Conservation (phyloP, 495 filamentous ascomycete genomes). For the Xylaria cubensis region DNA sequence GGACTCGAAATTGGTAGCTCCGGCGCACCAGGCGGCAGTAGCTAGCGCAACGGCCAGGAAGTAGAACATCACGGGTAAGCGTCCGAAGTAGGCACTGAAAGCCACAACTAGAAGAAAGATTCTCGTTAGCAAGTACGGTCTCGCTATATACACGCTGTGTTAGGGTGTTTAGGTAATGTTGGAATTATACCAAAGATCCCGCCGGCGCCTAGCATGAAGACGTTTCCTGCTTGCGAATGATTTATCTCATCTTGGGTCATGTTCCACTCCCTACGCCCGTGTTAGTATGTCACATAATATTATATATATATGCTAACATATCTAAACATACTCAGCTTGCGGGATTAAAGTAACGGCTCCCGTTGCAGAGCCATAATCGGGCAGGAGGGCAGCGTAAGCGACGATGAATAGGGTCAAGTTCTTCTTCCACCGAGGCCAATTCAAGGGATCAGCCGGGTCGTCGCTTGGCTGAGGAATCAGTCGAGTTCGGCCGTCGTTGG, state of each 20-base stretch:
- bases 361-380: conserved; percentile 63
- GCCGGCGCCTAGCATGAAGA: conserved; percentile 63
- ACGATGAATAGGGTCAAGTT: conserved; percentile 61
- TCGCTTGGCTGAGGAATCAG: conserved; percentile 66
- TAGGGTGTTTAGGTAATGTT: background rate
- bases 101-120: conserved; percentile 48
- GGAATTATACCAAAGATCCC: conserved; percentile 52
- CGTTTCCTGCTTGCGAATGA: conserved; percentile 62
- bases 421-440: conserved; percentile 62
- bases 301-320: background rate
- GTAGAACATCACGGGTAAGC: conserved; percentile 65
- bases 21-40: conserved; percentile 62
- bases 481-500: conserved; percentile 54
- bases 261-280: conserved; percentile 47
- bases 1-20: conserved; percentile 57
- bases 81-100: conserved; percentile 65
- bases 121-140: background rate
- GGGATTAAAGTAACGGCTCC: conserved; percentile 62
- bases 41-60: conserved; percentile 57
- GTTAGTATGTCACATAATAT: background rate
- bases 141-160: background rate
- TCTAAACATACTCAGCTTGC: conserved; percentile 50
- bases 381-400: conserved; percentile 59
- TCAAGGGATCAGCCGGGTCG: conserved; percentile 65
- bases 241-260: conserved; percentile 59